Base-by-base conservation (phyloP, 257 asterid species). In the Lycium ferocissimum region DNA sequence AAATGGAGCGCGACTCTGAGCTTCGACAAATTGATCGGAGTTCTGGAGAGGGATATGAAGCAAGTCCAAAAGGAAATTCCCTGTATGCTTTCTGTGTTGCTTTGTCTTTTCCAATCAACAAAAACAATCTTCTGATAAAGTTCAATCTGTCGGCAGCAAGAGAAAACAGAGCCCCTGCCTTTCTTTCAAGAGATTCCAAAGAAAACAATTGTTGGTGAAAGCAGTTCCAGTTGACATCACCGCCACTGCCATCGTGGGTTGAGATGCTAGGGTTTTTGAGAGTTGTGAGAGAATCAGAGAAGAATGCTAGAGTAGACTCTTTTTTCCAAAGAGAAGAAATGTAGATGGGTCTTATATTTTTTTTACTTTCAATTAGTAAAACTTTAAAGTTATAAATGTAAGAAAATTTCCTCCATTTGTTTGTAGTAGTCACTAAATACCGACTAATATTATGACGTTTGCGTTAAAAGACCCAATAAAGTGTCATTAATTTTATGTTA, bases 31-130 rank as follows among this genome's bases (percentile, higher is more conserved):
- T 71, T 18, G 57, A 43, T 71, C 35, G 9, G 17, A 10, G 79
- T 71, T 35, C 79, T 71, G 37, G 35, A 71, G 40, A 43, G 79
- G 54, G 54, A 71, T 71, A 43, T 40, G 37, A 71, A 43, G 57
- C 11, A 71, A 43, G 18, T 38, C 79, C 18, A 18, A 71, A 43
- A 43, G 18, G 17, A 18, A 71, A 45, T 43, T 43, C 37, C 79
- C 17, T 43, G 37, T 71, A 43, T 9, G 1, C 57, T 33, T 84
- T 49, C 43, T 59, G 78, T 56, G 86, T 75, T 76, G 67, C 70
- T 84, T 76, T 75, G 63, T 78, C 76, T 56, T 70, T 76, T 18
- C 66, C 54, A 59, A 76, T 73, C 58, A 47, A 37, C 59, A 76
- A 58, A 72, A 43, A 56, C 49, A 13, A 35, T 67, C 20, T 35